Evolutionary conservation across 1,139 yeast species (phyloP), one percentile per base, ranked within the genome.

Genomic region (Blastobotrys buckinghamii): DNA sequence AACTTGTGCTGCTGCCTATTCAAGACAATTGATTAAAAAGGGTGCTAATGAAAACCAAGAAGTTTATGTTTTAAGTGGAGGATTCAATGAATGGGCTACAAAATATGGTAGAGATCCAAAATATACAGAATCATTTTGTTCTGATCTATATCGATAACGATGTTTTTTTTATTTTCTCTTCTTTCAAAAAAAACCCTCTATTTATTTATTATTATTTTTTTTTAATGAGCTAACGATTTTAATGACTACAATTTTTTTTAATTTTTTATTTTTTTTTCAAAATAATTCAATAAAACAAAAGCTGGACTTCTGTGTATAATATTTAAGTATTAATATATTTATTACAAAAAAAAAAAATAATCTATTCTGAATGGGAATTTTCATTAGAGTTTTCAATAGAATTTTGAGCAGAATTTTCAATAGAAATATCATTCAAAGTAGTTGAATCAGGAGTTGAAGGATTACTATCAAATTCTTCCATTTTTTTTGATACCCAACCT

Each of bases 1-100:
- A 0, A 72, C 86, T 8, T 77, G 95, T 2, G 89, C 97, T 0
- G 70, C 82, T 63, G 74, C 74, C 58, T 85, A 84, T 58, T 67
- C 82, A 52, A 69, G 92, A 54, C 71, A 75, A 17, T 61, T 82
- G 16, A 77, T 72, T 2, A 64, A 69, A 1, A 64, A 36, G 34
- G 65, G 65, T 19, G 4, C 7, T 5, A 61, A 68, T 37, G 63
- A 63, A 9, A 59, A 66, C 2, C 73, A 82, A 54, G 73, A 76
- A 44, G 80, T 90, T 3, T 84, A 81, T 75, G 82, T 90, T 1
- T 70, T 90, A 39, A 69, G 76, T 51, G 97, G 96, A 7, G 97
- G 98, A 0, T 92, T 92, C 65, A 77, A 77, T 37, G 75, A 74
- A 49, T 92, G 97, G 97, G 95, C 87, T 55, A 72, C 74, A 45